Evolutionary conservation across 768 basidiomycete genomes (phyloP), one percentile per base, ranked within the genome.

Genomic region (Tricholoma saponaceum): DNA sequence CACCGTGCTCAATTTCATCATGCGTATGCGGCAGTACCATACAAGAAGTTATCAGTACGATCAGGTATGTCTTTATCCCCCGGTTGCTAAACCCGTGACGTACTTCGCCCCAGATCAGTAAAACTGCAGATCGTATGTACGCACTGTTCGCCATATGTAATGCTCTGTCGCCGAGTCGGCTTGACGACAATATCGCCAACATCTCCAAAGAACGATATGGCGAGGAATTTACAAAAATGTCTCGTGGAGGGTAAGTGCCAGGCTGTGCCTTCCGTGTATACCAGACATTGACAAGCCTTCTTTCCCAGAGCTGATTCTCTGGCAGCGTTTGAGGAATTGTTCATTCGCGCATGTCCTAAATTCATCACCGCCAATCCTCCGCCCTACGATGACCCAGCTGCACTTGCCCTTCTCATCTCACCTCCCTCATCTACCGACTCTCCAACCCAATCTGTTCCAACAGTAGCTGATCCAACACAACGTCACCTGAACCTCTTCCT

Each of bases 91-190:
- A 37, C 39, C 41, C 22, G 28, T 33, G 43, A 46, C 53, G 57
- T n/a, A 54, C 30, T 33, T 18, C 51, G 46, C 16, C 23, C 4
- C 35, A 93, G 91, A 97, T 99, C 74, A 94, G 89, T 76, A 98
- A 98, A 79, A 95, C 91, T 16, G 95, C 93, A 3, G 97, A 99
- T 68, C 79, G 97, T 47, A 99, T 98, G 95, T 96, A 98, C 66
- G 95, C 95, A 5, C 73, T 99, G 30, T 91, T 98, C 60, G 92
- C 95, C 6, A 85, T 99, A 58, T 96, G 94, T 76, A 90, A 93
- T 63, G 89, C 92, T 1, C 81, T 98, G 8, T 94, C 95, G 3
- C 95, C 97, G 2, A 95, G 89, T 56, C 82, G 95, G 57, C 76
- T 96, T 60, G 96, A 98, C 66, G 95, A 97, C 69, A 94, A 93